Base-by-base conservation (phyloP, 169 alveolate species). In the Neospora caninum region DNA sequence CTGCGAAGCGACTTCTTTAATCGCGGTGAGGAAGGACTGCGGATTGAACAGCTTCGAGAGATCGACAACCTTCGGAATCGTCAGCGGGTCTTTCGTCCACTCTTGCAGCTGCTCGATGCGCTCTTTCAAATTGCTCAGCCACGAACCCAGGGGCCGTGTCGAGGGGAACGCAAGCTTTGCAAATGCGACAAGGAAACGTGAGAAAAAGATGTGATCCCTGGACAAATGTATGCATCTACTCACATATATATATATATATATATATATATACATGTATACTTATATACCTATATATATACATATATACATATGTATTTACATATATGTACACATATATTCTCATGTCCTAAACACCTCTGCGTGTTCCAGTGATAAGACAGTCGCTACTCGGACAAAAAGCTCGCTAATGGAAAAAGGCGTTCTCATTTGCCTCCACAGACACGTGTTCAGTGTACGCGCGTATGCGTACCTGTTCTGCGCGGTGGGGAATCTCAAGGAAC, bases 11-110 rank as follows among this genome's bases (percentile, higher is more conserved):
- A 97, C 97, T 97, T 99, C 99, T 94, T 98, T 98, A 94, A 99
- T 98, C n/a, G 99, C 99, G 36, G 99, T 99, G 93, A 99, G 97
- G 97, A 98, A 99, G 54, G 99, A 98, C 95, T 98, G 97, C 4
- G 99, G 99, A 95, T 98, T 98, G 96, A 98, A 98, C 92, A 98
- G 96, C 96, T 99, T 97, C 67, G 99, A 96, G 49, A 98, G 95
- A 95, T 97, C 97, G 82, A 98, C 98, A 49, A 94, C 96, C 73
- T 97, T 98, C 34, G 99, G 99, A 88, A 98, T 97, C 42, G 92
- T 95, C 86, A 96, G 87, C 36, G 99, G 99, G 94, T 98, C 99
- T 82, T 98, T 98, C 96, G 97, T 98, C 98, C 99, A 99, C 83
- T 97, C 97, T 54, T 97, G 96, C 86, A 99, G 96, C 96, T 98